Evolutionary conservation across 1,284 basidiomycete species (phyloP), one percentile per base, ranked within the genome.

Genomic region (Nidula niveotomentosa): DNA sequence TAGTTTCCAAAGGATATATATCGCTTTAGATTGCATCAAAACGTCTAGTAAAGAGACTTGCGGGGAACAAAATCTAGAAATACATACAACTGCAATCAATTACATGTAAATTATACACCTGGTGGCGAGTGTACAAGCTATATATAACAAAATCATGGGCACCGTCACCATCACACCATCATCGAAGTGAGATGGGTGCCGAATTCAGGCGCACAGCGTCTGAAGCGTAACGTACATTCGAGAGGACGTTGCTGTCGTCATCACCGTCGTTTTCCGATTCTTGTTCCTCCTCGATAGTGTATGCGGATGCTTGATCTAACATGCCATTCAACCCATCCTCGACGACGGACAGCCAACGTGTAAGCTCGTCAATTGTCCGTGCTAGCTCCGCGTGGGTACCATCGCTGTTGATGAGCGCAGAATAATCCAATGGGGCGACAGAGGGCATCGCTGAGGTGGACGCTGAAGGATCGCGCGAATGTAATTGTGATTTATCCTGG

Each of bases 261-360:
- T 60, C 53, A 30, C 65, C 64, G 41, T 61, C 59, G 13, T 57
- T 37, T 18, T 59, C 59, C n/a, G 18, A 41, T 59, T 83, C 79
- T 60, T 82, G 76, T 60, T 85, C 83, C 64, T 88, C 86, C 57
- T 81, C 78, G 56, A 85, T 85, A 23, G 77, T 76, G 54, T 82
- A 74, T 23, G 67, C 71, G 15, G 68, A 63, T 1, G 71, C 63
- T 48, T 72, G 74, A 48, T 88, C 85, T 48, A 94, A 73, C 60
- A 95, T 75, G 48, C 76, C 81, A 51, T 77, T 79, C 36, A 95
- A 72, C 1, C 91, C 92, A 8, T 69, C 70, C 68, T 93, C 91
- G 1, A 97, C 82, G 0, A 88, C 79, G 3, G 85, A 81, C 53
- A 98, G 73, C 93, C 93, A 97, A 59, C 83, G 78, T 2, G 84